Percentiles rank a stretch among this genome's conserved stretches.
These are phyloP conservation scores for Stachybotrys chlorohalonatus DNA, from an alignment of 2,329 filamentous ascomycete species.

Conservation along the genomic window DNA sequence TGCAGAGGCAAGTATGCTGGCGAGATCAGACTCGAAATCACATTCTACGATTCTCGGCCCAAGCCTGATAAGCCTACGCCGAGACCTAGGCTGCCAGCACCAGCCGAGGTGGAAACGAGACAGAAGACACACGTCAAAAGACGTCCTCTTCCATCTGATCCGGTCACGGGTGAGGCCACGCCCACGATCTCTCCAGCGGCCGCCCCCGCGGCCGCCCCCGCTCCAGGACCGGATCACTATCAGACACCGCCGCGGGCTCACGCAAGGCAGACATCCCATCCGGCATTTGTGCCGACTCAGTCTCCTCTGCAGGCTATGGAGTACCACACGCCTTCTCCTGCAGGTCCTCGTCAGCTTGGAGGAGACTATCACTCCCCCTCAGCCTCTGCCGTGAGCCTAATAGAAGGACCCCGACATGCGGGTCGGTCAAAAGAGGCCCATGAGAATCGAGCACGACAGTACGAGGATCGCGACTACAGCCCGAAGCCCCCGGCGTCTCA, in stretches of 20 bases:
- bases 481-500: constrained; percentile 17
- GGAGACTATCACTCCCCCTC: constrained; percentile 28
- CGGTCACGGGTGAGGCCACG: constrained; percentile 48
- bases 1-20: constrained; percentile 94
- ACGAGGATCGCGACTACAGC: constrained; percentile 28
- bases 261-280: constrained; percentile 27
- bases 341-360: constrained; percentile 20
- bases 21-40: constrained; percentile 89
- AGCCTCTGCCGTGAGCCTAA: constrained; percentile 5
- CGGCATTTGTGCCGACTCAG: constrained; percentile 36
- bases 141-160: constrained; percentile 74
- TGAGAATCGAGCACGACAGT: constrained; percentile 22
- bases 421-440: constrained; percentile 22
- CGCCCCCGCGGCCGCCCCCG: constrained; percentile 20
- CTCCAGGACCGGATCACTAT: constrained; percentile 29
- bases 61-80: constrained; percentile 63
- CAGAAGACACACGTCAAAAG: constrained; percentile 62
- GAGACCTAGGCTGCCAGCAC: constrained; percentile 37
- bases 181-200: constrained; percentile 12
- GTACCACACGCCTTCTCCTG: constrained; percentile 33
- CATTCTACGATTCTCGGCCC: constrained; percentile 84
- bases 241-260: constrained; percentile 40
- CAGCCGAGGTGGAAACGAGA: constrained; percentile 29
- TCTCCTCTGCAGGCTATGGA: constrained; percentile 45
- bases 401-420: constrained; percentile 7